Evolutionary conservation across 192 early-diverging fungal species (phyloP), one percentile per base, ranked within the genome.

Genomic region (Chytriomyces confervae): DNA sequence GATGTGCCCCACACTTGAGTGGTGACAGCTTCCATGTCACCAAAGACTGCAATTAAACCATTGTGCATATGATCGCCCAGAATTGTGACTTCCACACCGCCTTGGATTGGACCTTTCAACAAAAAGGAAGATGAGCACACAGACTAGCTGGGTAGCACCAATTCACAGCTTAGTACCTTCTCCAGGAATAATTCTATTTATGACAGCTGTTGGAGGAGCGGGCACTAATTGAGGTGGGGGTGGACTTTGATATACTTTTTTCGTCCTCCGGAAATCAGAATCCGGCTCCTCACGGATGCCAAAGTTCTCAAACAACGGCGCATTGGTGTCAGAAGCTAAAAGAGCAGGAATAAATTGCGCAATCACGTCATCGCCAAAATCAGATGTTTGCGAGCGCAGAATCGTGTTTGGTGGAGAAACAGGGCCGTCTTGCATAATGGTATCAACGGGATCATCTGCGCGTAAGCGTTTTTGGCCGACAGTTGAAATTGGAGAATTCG

Each of bases 21-120:
- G 3, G 84, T 88, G 6, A 90, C 85, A 0, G 94, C 95, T 8
- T 88, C 87, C 0, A 86, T 80, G 16, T 89, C 89, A 20, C 95
- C 96, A 86, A 98, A 97, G 60, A 92, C 89, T 50, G 82, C 94
- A 77, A 81, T 89, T 5, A 96, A 80, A 48, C 90, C 91, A 36
- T 90, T 89, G 75, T 91, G 91, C 82, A 98, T 96, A 45, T 93
- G 92, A 10, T 86, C 86, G 7, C 96, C 96, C 6, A 93, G 81
- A 8, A 98, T 85, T 24, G 95, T 94, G 11, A 97, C 84, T 61
- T 93, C 94, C 7, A 92, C 86, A 16, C 96, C 96, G 57, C 96
- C 96, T 78, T 89, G 91, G 48, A 93, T 87, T 0, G 96, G 96
- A 6, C 96, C 66, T 68, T 68, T 48, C 0, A 68, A 46, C 27